Conservation (phyloP, 441 rosid species). For the Adansonia grandidieri region DNA sequence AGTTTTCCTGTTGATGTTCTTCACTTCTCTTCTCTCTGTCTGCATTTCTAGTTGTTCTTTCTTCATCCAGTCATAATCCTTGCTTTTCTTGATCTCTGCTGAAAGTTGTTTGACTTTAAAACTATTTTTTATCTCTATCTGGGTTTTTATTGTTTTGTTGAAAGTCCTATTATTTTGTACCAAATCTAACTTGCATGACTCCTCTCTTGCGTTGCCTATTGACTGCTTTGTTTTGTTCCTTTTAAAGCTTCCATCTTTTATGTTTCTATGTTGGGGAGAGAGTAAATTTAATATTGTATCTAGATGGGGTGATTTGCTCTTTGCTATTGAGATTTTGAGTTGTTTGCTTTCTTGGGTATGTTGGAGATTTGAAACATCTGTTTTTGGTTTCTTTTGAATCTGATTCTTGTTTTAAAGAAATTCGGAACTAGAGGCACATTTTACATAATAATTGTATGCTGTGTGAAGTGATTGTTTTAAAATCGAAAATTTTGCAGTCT, state of each 20-base stretch:
- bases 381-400: not conserved
- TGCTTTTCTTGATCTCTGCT: not conserved
- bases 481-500: not conserved
- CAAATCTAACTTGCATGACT: not conserved
- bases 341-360: not conserved
- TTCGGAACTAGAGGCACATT: not conserved
- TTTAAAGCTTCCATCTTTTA: not conserved
- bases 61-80: not conserved
- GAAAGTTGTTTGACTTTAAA: not conserved
- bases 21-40: not conserved
- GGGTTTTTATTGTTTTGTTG: constrained; percentile 1
- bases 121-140: not conserved
- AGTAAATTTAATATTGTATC: not conserved
- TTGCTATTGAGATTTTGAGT: not conserved
- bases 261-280: not conserved
- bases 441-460: not conserved
- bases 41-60: not conserved
- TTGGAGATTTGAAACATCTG: constrained; percentile 1
- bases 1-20: not conserved
- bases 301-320: not conserved
- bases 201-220: not conserved
- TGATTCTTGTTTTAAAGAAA: not conserved
- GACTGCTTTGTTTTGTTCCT: not conserved
- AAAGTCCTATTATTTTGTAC: not conserved
- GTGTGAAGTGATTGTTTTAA: not conserved